Evolutionary conservation across 2,329 filamentous ascomycete genomes (phyloP).

Genomic region (Aspergillus pseudoterreus): DNA sequence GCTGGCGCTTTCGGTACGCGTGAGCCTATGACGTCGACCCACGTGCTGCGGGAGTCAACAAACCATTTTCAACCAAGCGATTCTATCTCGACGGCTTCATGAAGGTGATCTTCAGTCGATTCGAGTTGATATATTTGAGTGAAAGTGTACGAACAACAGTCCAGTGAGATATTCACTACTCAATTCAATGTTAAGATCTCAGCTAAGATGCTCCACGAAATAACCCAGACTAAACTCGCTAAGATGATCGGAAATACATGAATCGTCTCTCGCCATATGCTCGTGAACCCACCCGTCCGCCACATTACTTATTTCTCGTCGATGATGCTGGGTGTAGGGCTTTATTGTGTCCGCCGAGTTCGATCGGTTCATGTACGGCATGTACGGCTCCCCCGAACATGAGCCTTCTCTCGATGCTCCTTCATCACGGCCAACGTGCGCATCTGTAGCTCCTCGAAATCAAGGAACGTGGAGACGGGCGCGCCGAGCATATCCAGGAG

Average conservation of each 20-base stretch:
- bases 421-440: slow-evolving; percentile 31
- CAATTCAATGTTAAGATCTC: too few species aligned
- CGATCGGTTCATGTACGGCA: too few species aligned
- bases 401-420: slow-evolving; percentile 22
- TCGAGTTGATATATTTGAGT: too few species aligned
- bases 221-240: not conserved
- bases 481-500: slow-evolving; percentile 50
- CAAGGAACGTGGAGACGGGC: slow-evolving; percentile 32
- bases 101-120: not conserved
- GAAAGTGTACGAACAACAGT: not conserved
- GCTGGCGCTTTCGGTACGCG: slow-evolving; percentile 7
- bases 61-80: not conserved
- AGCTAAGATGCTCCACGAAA: not conserved
- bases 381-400: slow-evolving; percentile 3
- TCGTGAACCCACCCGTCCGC: not conserved
- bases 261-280: not conserved
- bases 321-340: too few species aligned
- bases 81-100: not conserved
- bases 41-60: slow-evolving; percentile 21
- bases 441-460: slow-evolving; percentile 37
- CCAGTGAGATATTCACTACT: not conserved
- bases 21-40: slow-evolving; percentile 33
- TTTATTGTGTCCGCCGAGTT: not conserved
- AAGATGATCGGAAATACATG: slow-evolving; percentile 1
- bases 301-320: not conserved